Evolutionary conservation across 495 filamentous ascomycete genomes (phyloP).

Genomic region (Xylaria grammica): DNA sequence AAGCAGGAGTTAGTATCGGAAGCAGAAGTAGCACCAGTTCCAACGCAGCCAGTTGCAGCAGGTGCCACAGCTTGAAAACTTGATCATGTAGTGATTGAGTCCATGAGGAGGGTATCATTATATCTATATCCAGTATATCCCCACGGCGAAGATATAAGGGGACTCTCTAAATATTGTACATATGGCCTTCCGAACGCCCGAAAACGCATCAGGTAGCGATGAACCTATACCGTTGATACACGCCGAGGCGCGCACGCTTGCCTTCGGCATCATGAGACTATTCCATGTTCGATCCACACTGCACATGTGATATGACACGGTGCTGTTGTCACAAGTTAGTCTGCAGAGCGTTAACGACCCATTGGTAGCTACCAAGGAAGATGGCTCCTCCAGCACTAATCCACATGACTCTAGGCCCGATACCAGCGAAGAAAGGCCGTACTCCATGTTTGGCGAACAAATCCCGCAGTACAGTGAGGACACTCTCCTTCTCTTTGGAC

Average conservation of each 20-base stretch:
- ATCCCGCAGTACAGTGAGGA: constrained; percentile 62
- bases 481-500: constrained; percentile 62
- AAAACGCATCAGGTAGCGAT: constrained; percentile 17
- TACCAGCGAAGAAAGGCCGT: constrained; percentile 82
- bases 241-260: constrained; percentile 1
- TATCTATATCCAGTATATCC: constrained; percentile 21
- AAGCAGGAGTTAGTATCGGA: constrained; percentile 29
- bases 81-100: neutral
- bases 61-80: constrained; percentile 27
- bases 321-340: constrained; percentile 34
- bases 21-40: constrained; percentile 26
- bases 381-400: constrained; percentile 93
- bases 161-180: constrained; percentile 23
- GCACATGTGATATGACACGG: constrained; percentile 10
- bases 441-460: constrained; percentile 74
- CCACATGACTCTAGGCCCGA: constrained; percentile 89
- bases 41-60: constrained; percentile 22
- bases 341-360: constrained; percentile 76
- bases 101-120: constrained; percentile 22
- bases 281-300: constrained; percentile 8
- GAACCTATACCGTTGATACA: constrained; percentile 20
- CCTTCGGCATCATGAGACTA: constrained; percentile 9
- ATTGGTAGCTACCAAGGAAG: constrained; percentile 96
- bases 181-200: constrained; percentile 14
- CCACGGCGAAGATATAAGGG: neutral